Evolutionary conservation across 805 yeast species (phyloP), one percentile per base, ranked within the genome.

Genomic region (Candida broadrunensis): DNA sequence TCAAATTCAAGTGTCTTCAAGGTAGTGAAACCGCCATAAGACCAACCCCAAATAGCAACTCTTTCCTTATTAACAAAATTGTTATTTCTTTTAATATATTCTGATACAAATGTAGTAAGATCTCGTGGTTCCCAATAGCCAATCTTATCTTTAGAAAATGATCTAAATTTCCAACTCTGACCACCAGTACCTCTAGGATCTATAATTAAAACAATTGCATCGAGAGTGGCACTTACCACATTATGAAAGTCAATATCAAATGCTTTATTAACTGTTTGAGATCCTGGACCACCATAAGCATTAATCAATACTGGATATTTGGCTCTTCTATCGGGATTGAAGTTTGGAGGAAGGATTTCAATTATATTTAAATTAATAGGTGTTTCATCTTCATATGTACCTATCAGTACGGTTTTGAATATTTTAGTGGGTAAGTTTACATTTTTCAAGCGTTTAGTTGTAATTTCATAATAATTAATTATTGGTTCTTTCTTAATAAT

Each of bases 31-130:
- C 98, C 99, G 36, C 99, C 99, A 58, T 91, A 93, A 17, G 96
- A 86, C 99, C 99, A 93, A 7, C 99, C 99, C 91, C 97, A 93
- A 41, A 91, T 78, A 0, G 96, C 95, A 11, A 88, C 81, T 45
- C 78, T 75, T 3, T 73, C 66, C 18, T 68, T 61, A 56, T 90
- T 86, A 15, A 86, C 70, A 44, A 73, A 73, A 8, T 63, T 55
- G 26, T 50, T 44, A 42, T 68, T 67, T 5, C 60, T 61, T 17
- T 62, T 44, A 5, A 85, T 72, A 55, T 79, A 81, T 26, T 66
- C 68, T 31, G 75, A 60, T 0, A 80, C 72, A 0, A 79, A 73
- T 3, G 66, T 67, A 0, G 75, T 70, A 12, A 86, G 63, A 57
- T 86, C 95, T 36, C 83, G 63, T 6, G 90, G 85, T 55, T 86